These are phyloP conservation scores for Eragrostis nindensis DNA, from an alignment of 176 grass and related monocot species.

Conservation along the genomic window DNA sequence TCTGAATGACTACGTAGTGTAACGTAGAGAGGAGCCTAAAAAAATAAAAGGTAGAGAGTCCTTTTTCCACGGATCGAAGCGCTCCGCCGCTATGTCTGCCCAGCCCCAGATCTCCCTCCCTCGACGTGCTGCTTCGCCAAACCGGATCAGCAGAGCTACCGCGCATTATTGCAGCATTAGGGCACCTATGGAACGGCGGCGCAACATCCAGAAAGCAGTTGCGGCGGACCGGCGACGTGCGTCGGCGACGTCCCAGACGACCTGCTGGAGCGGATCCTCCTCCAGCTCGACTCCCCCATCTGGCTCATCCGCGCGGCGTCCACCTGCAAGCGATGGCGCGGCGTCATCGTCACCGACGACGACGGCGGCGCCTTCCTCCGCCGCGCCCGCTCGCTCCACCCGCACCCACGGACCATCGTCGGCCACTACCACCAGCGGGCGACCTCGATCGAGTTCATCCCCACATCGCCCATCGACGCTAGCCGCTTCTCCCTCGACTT, in stretches of 20 bases:
- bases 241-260: neutral
- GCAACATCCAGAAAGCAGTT: neutral
- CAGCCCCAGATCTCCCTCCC: no score
- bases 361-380: constrained; percentile 8
- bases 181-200: neutral
- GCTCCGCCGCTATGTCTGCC: no score
- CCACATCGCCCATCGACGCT: neutral
- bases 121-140: no score
- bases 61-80: no score
- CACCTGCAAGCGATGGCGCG: neutral
- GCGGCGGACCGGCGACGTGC: neutral
- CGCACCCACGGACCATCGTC: neutral
- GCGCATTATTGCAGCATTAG: no score
- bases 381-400: neutral
- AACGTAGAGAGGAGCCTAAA: no score
- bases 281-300: neutral
- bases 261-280: neutral
- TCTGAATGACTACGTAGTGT: no score
- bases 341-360: neutral
- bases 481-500: neutral
- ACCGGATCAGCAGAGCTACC: no score
- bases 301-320: neutral
- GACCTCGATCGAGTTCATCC: neutral
- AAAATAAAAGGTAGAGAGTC: no score
- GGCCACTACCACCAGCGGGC: neutral